phyloP scores from a whole-genome alignment of 306 rosid genomes.

The Lathyrus aphaca region DNA sequence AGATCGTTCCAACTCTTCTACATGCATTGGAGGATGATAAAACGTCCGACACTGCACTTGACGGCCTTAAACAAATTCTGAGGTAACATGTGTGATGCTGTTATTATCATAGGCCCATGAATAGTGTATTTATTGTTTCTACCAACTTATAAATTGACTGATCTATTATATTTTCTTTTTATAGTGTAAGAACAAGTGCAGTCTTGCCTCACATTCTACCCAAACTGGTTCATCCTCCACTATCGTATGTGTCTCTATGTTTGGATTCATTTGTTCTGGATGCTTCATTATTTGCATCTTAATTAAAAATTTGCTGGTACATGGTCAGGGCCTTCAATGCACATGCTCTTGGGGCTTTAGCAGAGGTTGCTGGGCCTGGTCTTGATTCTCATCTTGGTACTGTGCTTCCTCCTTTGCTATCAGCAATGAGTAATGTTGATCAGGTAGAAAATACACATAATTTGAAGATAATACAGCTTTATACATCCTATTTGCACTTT shows the following conservation, averaged over 20 bases:
- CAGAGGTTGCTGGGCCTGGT: slow-evolving; percentile 97
- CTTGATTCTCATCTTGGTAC: slow-evolving; percentile 81
- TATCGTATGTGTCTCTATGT: slow-evolving; percentile 67
- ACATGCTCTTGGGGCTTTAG: slow-evolving; percentile 97
- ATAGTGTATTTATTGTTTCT: slow-evolving; percentile 18
- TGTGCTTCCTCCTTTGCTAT: slow-evolving; percentile 86
- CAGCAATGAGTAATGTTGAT: slow-evolving; percentile 77
- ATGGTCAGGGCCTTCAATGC: slow-evolving; percentile 84
- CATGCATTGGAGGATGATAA: slow-evolving; percentile 90
- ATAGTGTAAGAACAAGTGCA: slow-evolving; percentile 88
- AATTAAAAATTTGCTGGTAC: slow-evolving; percentile 21
- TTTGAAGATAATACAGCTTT: slow-evolving; percentile 28
- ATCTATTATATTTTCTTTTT: slow-evolving; percentile 34
- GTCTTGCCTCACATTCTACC: slow-evolving; percentile 96
- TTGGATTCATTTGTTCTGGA: slow-evolving; percentile 29
- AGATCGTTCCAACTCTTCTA: slow-evolving; percentile 93
- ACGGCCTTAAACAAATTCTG: slow-evolving; percentile 96
- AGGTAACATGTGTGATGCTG: slow-evolving; percentile 52
- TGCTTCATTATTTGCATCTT: slow-evolving; percentile 13
- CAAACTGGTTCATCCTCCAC: slow-evolving; percentile 87
- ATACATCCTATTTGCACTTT: slow-evolving; percentile 21
- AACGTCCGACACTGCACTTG: slow-evolving; percentile 94
- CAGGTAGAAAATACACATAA: slow-evolving; percentile 47
- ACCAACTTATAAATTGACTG: slow-evolving; percentile 28
- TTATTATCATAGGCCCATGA: slow-evolving; percentile 2